Evolutionary conservation across 2,329 filamentous ascomycete species (phyloP).

Genomic region (Hypoxylon sp.): DNA sequence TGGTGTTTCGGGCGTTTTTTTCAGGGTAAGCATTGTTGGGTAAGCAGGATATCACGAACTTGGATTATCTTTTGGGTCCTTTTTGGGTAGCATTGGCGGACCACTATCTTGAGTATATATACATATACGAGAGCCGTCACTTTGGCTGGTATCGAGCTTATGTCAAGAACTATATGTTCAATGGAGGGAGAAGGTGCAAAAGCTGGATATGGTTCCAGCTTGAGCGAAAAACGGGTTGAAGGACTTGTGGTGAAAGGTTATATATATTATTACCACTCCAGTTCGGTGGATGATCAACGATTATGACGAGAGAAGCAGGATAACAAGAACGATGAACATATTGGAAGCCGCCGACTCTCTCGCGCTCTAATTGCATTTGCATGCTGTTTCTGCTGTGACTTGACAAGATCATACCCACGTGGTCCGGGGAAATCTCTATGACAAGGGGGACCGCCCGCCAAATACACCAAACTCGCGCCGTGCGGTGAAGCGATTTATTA

Average conservation of each 20-base stretch:
- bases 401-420: background rate
- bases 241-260: slow-evolving; percentile 2
- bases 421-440: background rate
- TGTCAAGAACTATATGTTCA: slow-evolving; percentile 5
- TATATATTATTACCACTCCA: slow-evolving; percentile 12
- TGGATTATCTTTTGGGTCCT: slow-evolving; percentile 17
- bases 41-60: slow-evolving; percentile 20
- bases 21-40: slow-evolving; percentile 20
- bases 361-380: slow-evolving; percentile 7
- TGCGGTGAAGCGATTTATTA: background rate
- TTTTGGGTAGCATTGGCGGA: slow-evolving; percentile 26
- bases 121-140: slow-evolving; percentile 24
- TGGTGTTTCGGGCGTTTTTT: slow-evolving; percentile 36
- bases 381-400: slow-evolving; percentile 17
- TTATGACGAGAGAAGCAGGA: slow-evolving; percentile 18
- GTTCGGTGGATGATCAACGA: slow-evolving; percentile 23
- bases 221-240: background rate
- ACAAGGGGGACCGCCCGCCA: background rate
- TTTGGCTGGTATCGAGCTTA: slow-evolving; percentile 1
- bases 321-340: slow-evolving; percentile 12
- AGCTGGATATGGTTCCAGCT: slow-evolving; percentile 13
- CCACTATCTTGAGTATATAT: slow-evolving; percentile 13
- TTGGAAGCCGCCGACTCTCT: slow-evolving; percentile 8
- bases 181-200: slow-evolving; percentile 5
- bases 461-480: background rate